Base-by-base conservation (phyloP, 768 basidiomycete species). In the Collybiopsis luxurians region DNA sequence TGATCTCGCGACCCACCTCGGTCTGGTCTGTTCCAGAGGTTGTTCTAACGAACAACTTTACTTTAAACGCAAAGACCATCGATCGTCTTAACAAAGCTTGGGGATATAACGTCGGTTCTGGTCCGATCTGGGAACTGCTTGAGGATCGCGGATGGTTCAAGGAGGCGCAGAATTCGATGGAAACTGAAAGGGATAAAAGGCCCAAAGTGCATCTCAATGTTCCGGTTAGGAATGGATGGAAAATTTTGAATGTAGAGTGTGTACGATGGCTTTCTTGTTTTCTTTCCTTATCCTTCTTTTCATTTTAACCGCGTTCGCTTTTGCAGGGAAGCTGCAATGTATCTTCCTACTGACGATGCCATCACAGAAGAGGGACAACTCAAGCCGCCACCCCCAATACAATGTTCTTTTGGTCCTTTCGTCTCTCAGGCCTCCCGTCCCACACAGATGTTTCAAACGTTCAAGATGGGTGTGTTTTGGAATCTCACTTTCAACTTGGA, bases 111-210 rank as follows among this genome's bases (percentile, higher is more conserved):
- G 81, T 89, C 13, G 89, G 90, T 3, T 67, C 82, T 2, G 91
- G 92, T 0, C 89, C 90, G 1, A 63, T 90, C 5, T 93, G 90
- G 90, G 86, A 92, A 57, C 68, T 92, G 34, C 69, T 80, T 42
- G 92, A 94, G 64, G 92, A 94, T 60, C 71, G 89, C 49, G 82
- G 80, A 1, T 93, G 87, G 81, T 92, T 76, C 68, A 91, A 89
- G 64, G 91, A 92, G 61, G 76, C 80, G 2, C 57, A 65, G 30
- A 28, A 28, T 23, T 75, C 75, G 50, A 61, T 68, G 34, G 75
- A 74, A 45, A 67, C 64, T 0, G 87, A 89, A 61, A 76, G 68
- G 10, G 75, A 67, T 34, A 75, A 84, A 17, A 73, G 86, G 51
- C 90, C 89, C 2, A 75, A 75, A 54, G 89, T 90, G 2, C 77